phyloP scores from a whole-genome alignment of 2,329 filamentous ascomycete species.

The Xylariaceae sp. region DNA sequence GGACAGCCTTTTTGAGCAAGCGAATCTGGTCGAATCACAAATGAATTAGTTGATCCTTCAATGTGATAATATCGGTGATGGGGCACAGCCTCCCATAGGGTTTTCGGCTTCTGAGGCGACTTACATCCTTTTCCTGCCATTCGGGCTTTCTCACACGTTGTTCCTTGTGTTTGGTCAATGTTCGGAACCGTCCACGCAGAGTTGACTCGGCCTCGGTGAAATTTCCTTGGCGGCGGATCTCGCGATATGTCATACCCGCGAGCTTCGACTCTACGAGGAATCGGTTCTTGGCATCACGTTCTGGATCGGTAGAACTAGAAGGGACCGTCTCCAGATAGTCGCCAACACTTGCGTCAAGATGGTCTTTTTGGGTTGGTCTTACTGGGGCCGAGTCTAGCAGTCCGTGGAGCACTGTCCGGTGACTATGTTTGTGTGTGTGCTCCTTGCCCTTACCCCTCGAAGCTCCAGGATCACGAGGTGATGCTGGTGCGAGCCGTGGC shows the following conservation, averaged over 20 bases:
- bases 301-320: conserved; percentile 8
- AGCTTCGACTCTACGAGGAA: conserved; percentile 51
- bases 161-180: conserved; percentile 57
- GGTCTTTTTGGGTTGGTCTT: conserved; percentile 9
- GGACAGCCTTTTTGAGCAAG: conserved; percentile 42
- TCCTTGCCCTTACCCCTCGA: conserved; percentile 16
- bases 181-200: conserved; percentile 61
- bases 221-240: conserved; percentile 52
- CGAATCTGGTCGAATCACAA: conserved; percentile 34
- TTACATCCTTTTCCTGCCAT: conserved; percentile 61
- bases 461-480: neutral
- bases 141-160: conserved; percentile 60
- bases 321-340: neutral
- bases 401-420: conserved; percentile 8
- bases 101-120: conserved; percentile 32
- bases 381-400: conserved; percentile 6
- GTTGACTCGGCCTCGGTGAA: conserved; percentile 66
- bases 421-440: conserved; percentile 5
- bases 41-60: neutral
- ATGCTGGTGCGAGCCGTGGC: conserved; percentile 8
- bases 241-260: conserved; percentile 57
- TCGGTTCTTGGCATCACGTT: conserved; percentile 38
- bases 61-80: neutral
- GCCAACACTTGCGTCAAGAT: neutral
- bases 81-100: neutral